These are phyloP conservation scores for Clitoria ternatea DNA, from an alignment of 306 rosid species.

Conservation along the genomic window DNA sequence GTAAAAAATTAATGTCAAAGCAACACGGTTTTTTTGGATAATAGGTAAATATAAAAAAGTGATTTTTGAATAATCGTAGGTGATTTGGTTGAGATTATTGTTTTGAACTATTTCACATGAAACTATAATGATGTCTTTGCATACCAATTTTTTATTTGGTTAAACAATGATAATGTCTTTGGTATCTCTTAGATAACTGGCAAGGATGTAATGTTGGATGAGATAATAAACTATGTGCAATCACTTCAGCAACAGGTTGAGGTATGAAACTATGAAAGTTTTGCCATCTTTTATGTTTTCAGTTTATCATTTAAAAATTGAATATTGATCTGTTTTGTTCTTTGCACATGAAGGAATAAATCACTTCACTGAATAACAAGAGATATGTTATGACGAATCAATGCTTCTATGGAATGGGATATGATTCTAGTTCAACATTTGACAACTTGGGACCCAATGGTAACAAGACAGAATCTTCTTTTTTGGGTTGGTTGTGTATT, in stretches of 20 bases:
- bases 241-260: constrained; percentile 99
- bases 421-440: constrained; percentile 53
- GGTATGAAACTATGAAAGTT: constrained; percentile 68
- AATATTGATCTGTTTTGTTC: constrained; percentile 6
- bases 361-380: too few relatives aligned
- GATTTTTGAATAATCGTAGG: too few relatives aligned
- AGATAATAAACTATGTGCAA: constrained; percentile 95
- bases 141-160: constrained; percentile 10
- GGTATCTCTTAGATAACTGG: constrained; percentile 77
- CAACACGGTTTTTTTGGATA: too few relatives aligned
- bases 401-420: constrained; percentile 75
- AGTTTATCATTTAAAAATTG: constrained; percentile 9
- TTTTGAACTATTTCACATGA: constrained; percentile 22
- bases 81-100: constrained; percentile 18
- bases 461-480: constrained; percentile 19
- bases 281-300: constrained; percentile 6
- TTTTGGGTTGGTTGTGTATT: not conserved
- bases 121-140: constrained; percentile 4
- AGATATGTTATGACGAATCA: constrained; percentile 14
- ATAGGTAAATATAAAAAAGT: too few relatives aligned
- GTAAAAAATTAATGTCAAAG: too few relatives aligned
- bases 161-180: constrained; percentile 10
- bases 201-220: constrained; percentile 99
- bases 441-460: constrained; percentile 86
- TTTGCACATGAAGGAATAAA: too few relatives aligned